Evolutionary conservation across 192 early-diverging fungal species (phyloP).

Genomic region (Spizellomyces punctatus): DNA sequence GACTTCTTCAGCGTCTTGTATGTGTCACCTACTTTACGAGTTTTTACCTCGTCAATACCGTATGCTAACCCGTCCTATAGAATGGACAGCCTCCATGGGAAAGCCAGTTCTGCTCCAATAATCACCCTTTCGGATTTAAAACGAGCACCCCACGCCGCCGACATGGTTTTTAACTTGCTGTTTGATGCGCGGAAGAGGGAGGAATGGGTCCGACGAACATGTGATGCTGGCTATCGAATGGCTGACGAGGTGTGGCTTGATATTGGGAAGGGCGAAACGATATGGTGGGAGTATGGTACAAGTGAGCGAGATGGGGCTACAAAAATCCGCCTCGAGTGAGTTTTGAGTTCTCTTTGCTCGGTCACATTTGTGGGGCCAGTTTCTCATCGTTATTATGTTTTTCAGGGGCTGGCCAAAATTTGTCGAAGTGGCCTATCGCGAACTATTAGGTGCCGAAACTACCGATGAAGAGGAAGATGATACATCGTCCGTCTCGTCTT

Average conservation of each 20-base stretch:
- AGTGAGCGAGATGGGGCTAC: not conserved
- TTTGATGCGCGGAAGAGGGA: slow-evolving; percentile 60
- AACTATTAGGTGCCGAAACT: slow-evolving; percentile 6
- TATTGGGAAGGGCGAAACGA: not conserved
- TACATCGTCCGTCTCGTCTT: too few relatives aligned
- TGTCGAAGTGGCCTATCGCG: slow-evolving; percentile 17
- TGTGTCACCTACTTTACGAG: not conserved
- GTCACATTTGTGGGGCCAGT: not conserved
- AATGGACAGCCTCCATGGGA: not conserved
- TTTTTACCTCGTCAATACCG: not conserved
- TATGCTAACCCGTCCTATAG: not conserved
- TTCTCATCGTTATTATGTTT: not conserved
- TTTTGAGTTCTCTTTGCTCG: not conserved
- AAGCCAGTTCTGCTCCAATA: not conserved
- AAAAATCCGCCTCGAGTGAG: not conserved
- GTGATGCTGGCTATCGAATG: slow-evolving; percentile 55
- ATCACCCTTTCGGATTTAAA: slow-evolving; percentile 52
- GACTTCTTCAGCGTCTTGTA: slow-evolving; percentile 17
- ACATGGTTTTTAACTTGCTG: slow-evolving; percentile 57
- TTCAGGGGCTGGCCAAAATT: slow-evolving; percentile 19
- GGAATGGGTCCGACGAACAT: slow-evolving; percentile 42
- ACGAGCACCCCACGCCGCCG: slow-evolving; percentile 26
- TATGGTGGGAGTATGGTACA: slow-evolving; percentile 9
- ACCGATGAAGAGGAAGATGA: not conserved
- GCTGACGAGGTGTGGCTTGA: slow-evolving; percentile 48